A percentile compares a stretch with the other conserved stretches of the same genome.
Conservation (phyloP, 108 stramenopile genomes). For the Cyclotella distinguenda region DNA sequence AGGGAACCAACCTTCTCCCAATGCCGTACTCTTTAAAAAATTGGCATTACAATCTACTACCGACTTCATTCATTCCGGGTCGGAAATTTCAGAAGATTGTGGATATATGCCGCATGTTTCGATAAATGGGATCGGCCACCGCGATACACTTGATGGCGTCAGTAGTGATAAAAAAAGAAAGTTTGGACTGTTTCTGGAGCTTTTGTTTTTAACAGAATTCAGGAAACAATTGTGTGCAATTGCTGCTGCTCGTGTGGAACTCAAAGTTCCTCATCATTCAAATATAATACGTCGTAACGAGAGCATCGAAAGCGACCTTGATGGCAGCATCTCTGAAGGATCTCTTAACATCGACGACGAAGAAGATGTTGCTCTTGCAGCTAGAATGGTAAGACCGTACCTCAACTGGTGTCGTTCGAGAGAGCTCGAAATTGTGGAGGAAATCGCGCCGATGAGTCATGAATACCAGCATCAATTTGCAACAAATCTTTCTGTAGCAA, state of each 20-base stretch:
- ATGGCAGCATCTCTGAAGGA: conserved; percentile 60
- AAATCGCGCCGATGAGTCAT: conserved; percentile 52
- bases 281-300: conserved; percentile 12
- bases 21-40: conserved; percentile 72
- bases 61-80: conserved; percentile 35
- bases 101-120: no score
- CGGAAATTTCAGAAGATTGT: conserved; percentile 10
- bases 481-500: conserved; percentile 26
- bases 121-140: no score
- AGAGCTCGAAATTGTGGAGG: conserved; percentile 60
- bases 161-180: conserved; percentile 18
- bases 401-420: conserved; percentile 69
- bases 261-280: conserved; percentile 7
- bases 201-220: conserved; percentile 58
- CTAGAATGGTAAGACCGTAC: conserved; percentile 64
- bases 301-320: conserved; percentile 46
- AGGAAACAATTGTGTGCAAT: conserved; percentile 73
- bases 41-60: conserved; percentile 58
- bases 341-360: conserved; percentile 52
- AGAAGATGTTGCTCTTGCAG: conserved; percentile 59
- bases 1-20: conserved; percentile 74
- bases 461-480: conserved; percentile 15
- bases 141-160: conserved; percentile 2
- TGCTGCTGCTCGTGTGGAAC: conserved; percentile 58
- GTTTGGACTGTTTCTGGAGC: conserved; percentile 70